Base-by-base conservation (phyloP, 768 basidiomycete genomes). In the Cystobasidium onofrii region DNA sequence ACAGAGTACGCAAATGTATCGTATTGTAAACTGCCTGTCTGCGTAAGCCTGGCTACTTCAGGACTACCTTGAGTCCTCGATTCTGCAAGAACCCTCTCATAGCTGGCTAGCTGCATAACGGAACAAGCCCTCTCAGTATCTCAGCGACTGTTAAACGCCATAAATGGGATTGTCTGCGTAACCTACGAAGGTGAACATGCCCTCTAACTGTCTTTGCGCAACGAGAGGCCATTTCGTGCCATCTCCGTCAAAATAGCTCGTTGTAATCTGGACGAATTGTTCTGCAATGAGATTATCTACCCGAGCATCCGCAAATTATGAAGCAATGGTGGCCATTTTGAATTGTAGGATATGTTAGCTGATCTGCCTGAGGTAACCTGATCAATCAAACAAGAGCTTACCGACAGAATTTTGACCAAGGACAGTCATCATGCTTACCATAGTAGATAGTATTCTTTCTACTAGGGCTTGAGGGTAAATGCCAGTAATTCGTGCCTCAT, bases 131-230 rank as follows among this genome's bases (percentile, higher is more conserved):
- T n/a, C n/a, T n/a, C n/a, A n/a, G n/a, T n/a, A n/a, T n/a, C n/a
- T n/a, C n/a, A n/a, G n/a, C n/a, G n/a, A n/a, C n/a, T n/a, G n/a
- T n/a, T n/a, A n/a, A n/a, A n/a, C n/a, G n/a, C n/a, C n/a, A n/a
- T n/a, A n/a, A n/a, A n/a, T n/a, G n/a, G n/a, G n/a, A n/a, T n/a
- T n/a, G n/a, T n/a, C n/a, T n/a, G n/a, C n/a, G n/a, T 17, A 18
- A 57, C 54, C 18, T 36, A 64, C n/a, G 25, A 29, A 64, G 25
- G 62, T n/a, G 62, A 64, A 64, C 62, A 64, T 64, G 27, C 62
- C 62, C 27, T 64, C 62, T 4, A 64, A 27, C 62, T 64, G 62
- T 6, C 34, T 27, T 34, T 64, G 27, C 3, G 36, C n/a, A 27
- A 64, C 62, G n/a, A 64, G 34, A 3, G 62, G 62, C 62, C 62